Evolutionary conservation across 306 rosid species (phyloP), one percentile per base, ranked within the genome.

Genomic region (Rosa multiflora): DNA sequence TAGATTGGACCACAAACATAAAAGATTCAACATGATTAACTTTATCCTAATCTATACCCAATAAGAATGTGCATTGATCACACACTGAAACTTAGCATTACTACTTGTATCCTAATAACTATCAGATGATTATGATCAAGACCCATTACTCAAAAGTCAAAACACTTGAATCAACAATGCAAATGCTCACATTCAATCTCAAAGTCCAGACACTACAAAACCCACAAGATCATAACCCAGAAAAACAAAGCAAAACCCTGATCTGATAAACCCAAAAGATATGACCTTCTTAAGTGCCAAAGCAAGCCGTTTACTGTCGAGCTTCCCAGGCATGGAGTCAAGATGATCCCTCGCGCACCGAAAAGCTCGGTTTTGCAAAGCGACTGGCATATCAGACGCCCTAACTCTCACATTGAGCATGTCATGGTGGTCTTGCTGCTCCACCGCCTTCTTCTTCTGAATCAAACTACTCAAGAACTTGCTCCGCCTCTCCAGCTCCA

Each of bases 401-500:
- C 95, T 87, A 42, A 92, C 85, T 6, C 87, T 80, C 26, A 92
- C 86, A 39, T 89, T 87, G 15, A 86, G 85, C 43, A 40, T 82
- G 4, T 90, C 89, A 75, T 81, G 75, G 73, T 86, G 89, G 15
- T 92, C 93, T 69, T 88, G 83, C 58, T 87, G 93, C 74, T 94
- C 91, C 47, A 42, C 76, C n/a, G 88, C 79, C 78, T 94, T 94
- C 97, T 92, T 94, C 91, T 88, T 94, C 87, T 87, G 87, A 72
- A 94, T 92, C 76, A 94, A 79, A 26, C 94, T 86, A 40, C 80
- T 87, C 1, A 94, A 88, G 70, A 94, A 94, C 88, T 79, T 89
- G 88, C 94, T 92, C 68, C 97, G 82, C 81, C 93, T 89, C 90
- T 94, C 99, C 75, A 94, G 83, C 90, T 94, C 99, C 87, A 78